Base-by-base conservation (phyloP, 768 basidiomycete genomes). In the Neoboletus brunneissimus region DNA sequence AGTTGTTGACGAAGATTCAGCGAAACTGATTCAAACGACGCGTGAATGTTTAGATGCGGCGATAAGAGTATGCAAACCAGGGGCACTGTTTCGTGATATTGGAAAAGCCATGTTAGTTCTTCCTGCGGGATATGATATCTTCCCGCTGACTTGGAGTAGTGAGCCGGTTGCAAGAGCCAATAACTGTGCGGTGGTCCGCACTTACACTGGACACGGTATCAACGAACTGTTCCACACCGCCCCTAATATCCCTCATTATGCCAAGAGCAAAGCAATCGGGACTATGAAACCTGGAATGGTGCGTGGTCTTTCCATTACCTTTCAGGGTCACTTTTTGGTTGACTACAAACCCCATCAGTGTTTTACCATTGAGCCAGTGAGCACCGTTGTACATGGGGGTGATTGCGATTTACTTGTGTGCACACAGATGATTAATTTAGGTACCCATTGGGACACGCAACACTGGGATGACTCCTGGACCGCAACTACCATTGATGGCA, bases 381-480 rank as follows among this genome's bases (percentile, higher is more conserved):
- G 81, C 54, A 35, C 5, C 11, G 51, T 27, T 25, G 22, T 48
- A 27, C 31, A 34, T 8, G 61, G 59, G 58, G 40, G 41, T 6
- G 31, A 51, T 45, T 32, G 18, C 40, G 9, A 47, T 37, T 34
- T n/a, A 41, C 45, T 55, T 48, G 37, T 57, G 56, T 55, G 37
- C 48, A 64, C 65, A 50, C 71, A 96, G 83, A 98, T 98, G 95
- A 86, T 97, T 62, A 98, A 98, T 71, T 71, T 92, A 20, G 95
- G 95, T 6, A 78, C 80, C 50, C 84, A 79, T 59, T 89, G 88
- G 85, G 82, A 82, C 31, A 82, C 84, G 53, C 78, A 86, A 22
- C 91, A 94, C 68, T 94, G 94, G 94, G 88, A 88, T 32, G 94
- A 96, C 71, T 87, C 93, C 67, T 98, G 96, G 96, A 98, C 96